phyloP scores from a whole-genome alignment of 306 rosid species.

The Psophocarpus tetragonolobus region DNA sequence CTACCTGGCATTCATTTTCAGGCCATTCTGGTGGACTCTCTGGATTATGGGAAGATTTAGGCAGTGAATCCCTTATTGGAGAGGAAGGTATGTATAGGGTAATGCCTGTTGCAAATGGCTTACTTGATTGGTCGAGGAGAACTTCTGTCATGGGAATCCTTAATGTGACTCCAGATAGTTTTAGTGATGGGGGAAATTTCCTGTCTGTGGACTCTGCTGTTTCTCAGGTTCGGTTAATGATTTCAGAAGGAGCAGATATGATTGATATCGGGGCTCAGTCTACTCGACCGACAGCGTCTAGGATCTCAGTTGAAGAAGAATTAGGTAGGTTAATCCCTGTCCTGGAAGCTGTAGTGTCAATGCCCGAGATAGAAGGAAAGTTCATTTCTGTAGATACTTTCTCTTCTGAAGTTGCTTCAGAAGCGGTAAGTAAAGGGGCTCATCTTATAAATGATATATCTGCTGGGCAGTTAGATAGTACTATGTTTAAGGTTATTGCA shows the following conservation, averaged over 20 bases:
- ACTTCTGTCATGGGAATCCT: slow-evolving; percentile 81
- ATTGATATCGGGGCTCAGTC: slow-evolving; percentile 95
- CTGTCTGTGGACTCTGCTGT: slow-evolving; percentile 64
- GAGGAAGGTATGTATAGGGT: slow-evolving; percentile 82
- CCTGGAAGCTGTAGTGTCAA: slow-evolving; percentile 63
- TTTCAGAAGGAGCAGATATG: slow-evolving; percentile 82
- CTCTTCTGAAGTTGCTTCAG: slow-evolving; percentile 79
- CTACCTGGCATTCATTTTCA: slow-evolving; percentile 85
- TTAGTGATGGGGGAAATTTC: slow-evolving; percentile 85
- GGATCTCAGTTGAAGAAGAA: slow-evolving; percentile 74
- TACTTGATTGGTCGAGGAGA: slow-evolving; percentile 74
- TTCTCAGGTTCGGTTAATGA: slow-evolving; percentile 75
- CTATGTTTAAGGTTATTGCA: slow-evolving; percentile 76
- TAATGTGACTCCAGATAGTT: slow-evolving; percentile 94
- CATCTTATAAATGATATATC: slow-evolving; percentile 81
- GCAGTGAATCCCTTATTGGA: slow-evolving; percentile 80
- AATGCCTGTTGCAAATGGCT: slow-evolving; percentile 61
- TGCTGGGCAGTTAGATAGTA: slow-evolving; percentile 68
- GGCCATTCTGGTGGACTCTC: slow-evolving; percentile 58
- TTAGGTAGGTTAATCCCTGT: slow-evolving; percentile 74
- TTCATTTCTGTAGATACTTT: slow-evolving; percentile 86
- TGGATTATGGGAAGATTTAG: slow-evolving; percentile 70
- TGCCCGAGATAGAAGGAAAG: slow-evolving; percentile 80
- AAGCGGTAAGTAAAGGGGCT: slow-evolving; percentile 83
- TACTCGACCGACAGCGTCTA: slow-evolving; percentile 72